These are phyloP conservation scores for Fonsecaea pugnacius DNA, from an alignment of 2,329 filamentous ascomycete species.

Conservation along the genomic window DNA sequence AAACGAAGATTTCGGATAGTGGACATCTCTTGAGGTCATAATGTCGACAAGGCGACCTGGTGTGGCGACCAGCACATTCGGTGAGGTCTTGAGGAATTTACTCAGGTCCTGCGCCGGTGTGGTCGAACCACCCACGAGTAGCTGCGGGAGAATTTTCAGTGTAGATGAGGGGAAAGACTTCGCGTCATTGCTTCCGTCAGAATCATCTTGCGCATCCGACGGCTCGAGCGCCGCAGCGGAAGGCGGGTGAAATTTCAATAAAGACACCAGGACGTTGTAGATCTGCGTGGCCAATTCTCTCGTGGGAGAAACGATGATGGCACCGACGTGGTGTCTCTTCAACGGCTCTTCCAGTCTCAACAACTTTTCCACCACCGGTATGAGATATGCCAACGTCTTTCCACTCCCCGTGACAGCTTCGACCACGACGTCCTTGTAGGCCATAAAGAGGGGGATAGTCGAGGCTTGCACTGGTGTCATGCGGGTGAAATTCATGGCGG, in stretches of 20 bases:
- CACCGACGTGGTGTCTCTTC: conserved; percentile 86
- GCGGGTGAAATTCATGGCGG: conserved; percentile 80
- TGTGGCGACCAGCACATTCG: conserved; percentile 88
- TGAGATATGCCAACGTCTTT: conserved; percentile 84
- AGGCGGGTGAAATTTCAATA: conserved; percentile 80
- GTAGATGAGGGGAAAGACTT: conserved; percentile 42
- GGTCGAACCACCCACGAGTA: conserved; percentile 82
- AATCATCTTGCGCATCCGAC: conserved; percentile 44
- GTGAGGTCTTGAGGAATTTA: conserved; percentile 78
- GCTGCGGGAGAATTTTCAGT: conserved; percentile 74
- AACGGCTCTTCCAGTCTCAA: conserved; percentile 78
- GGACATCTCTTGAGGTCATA: conserved; percentile 81
- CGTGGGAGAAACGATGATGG: conserved; percentile 90
- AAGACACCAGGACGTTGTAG: conserved; percentile 73
- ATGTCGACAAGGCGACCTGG: conserved; percentile 89
- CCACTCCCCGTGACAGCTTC: conserved; percentile 91
- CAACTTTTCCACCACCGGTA: conserved; percentile 81
- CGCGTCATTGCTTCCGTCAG: conserved; percentile 39
- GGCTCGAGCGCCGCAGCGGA: conserved; percentile 62
- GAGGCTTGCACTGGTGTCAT: conserved; percentile 97
- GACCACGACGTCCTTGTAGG: conserved; percentile 89
- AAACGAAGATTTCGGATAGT: conserved; percentile 85
- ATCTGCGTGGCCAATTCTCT: conserved; percentile 92
- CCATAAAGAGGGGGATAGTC: conserved; percentile 83
- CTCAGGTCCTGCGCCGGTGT: conserved; percentile 84